Percentiles rank a stretch among this genome's conserved stretches.
Conservation (phyloP, 305 asterid species). For the Fraxinus dipetala region DNA sequence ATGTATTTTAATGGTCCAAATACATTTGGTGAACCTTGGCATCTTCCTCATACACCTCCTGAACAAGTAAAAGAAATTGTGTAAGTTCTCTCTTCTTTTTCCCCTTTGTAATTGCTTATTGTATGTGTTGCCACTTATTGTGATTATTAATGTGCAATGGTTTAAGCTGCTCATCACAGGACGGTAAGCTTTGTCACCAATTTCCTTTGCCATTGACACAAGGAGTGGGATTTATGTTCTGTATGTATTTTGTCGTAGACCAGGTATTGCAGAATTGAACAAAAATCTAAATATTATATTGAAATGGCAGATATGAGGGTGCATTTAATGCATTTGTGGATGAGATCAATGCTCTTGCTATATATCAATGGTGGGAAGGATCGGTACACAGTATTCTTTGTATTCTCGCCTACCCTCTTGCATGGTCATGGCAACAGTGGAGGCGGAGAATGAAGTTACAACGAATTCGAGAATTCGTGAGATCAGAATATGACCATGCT, state of each 20-base stretch:
- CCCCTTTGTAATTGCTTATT: not conserved
- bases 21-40: constrained; percentile 95
- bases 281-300: constrained; percentile 14
- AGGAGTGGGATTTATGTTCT: constrained; percentile 4
- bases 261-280: not conserved
- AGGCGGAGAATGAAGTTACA: constrained; percentile 86
- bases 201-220: constrained; percentile 13
- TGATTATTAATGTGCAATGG: not conserved
- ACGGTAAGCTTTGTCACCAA: not conserved
- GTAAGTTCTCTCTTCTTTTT: constrained; percentile 46
- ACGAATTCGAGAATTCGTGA: constrained; percentile 86
- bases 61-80: constrained; percentile 87
- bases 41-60: constrained; percentile 95
- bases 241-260: constrained; percentile 4
- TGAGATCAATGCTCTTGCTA: constrained; percentile 83
- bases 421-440: constrained; percentile 99
- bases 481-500: constrained; percentile 97
- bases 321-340: constrained; percentile 90
- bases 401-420: constrained; percentile 82
- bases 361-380: constrained; percentile 99
- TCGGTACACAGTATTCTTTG: constrained; percentile 81
- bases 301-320: constrained; percentile 77
- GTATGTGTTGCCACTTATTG: not conserved
- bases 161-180: not conserved
- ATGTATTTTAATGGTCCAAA: constrained; percentile 92